A percentile compares a stretch with the other conserved stretches of the same genome.
These are phyloP conservation scores for Myotisia sp. DNA, from an alignment of 2,329 filamentous ascomycete genomes.

Conservation along the genomic window DNA sequence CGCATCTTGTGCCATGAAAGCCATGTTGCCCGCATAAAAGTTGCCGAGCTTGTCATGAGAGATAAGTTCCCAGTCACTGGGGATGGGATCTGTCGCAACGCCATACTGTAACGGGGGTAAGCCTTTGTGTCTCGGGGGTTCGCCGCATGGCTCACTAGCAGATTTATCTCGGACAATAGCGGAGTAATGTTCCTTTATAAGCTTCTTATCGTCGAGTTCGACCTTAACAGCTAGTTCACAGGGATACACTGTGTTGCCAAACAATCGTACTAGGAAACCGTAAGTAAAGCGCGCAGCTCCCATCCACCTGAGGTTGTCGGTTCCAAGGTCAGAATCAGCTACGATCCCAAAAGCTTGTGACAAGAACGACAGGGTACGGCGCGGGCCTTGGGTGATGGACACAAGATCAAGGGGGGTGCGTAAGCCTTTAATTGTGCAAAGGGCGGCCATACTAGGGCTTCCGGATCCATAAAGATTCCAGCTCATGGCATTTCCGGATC, in stretches of 20 bases:
- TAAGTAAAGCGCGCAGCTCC: slow-evolving; percentile 71
- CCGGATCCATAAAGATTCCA: slow-evolving; percentile 77
- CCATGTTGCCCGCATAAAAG: slow-evolving; percentile 92
- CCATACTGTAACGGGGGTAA: slow-evolving; percentile 67
- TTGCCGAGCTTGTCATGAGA: slow-evolving; percentile 69
- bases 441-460: slow-evolving; percentile 57
- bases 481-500: slow-evolving; percentile 86
- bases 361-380: slow-evolving; percentile 68
- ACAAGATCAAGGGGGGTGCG: slow-evolving; percentile 73
- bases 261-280: slow-evolving; percentile 63
- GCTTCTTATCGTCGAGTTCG: slow-evolving; percentile 59
- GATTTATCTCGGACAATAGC: slow-evolving; percentile 28
- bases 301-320: slow-evolving; percentile 89
- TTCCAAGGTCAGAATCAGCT: slow-evolving; percentile 78
- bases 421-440: slow-evolving; percentile 76
- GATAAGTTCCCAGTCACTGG: slow-evolving; percentile 59
- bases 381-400: slow-evolving; percentile 69
- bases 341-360: slow-evolving; percentile 83
- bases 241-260: slow-evolving; percentile 67
- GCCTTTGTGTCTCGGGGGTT: slow-evolving; percentile 36
- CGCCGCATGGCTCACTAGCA: slow-evolving; percentile 17
- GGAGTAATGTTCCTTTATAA: slow-evolving; percentile 59
- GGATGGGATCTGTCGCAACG: slow-evolving; percentile 61
- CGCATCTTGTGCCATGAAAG: slow-evolving; percentile 72
- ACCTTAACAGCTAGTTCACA: slow-evolving; percentile 79